phyloP scores from a whole-genome alignment of 225 moss, liverwort and hornwort genomes.

The Rhytidiadelphus loreus region DNA sequence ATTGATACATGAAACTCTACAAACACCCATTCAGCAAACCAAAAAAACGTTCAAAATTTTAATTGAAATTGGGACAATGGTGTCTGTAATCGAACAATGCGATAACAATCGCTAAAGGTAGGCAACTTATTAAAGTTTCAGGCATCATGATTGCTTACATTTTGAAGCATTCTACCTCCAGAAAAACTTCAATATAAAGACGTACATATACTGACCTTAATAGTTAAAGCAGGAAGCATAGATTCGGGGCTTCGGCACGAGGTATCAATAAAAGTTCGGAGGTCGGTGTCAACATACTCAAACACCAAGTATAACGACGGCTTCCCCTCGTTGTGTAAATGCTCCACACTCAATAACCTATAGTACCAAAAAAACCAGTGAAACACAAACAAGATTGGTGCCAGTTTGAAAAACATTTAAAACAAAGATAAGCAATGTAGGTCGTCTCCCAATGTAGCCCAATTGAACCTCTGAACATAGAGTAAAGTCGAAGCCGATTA shows the following conservation, averaged over 20 bases:
- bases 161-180: background rate
- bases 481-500: background rate
- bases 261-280: constrained; percentile 28
- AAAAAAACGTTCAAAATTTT: background rate
- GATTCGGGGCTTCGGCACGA: constrained; percentile 7
- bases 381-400: background rate
- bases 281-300: constrained; percentile 48
- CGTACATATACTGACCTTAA: constrained; percentile 14
- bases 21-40: background rate
- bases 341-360: constrained; percentile 39
- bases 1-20: constrained; percentile 46
- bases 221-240: constrained; percentile 14
- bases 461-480: background rate
- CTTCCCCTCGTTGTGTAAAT: constrained; percentile 13
- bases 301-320: constrained; percentile 28
- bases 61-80: background rate
- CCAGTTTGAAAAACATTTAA: background rate
- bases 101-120: background rate
- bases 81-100: background rate
- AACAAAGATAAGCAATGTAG: background rate
- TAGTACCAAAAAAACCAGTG: background rate
- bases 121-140: background rate
- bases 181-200: background rate
- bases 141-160: background rate
- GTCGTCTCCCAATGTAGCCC: background rate